phyloP scores from a whole-genome alignment of 106 monocot species.

The Allium fistulosum region DNA sequence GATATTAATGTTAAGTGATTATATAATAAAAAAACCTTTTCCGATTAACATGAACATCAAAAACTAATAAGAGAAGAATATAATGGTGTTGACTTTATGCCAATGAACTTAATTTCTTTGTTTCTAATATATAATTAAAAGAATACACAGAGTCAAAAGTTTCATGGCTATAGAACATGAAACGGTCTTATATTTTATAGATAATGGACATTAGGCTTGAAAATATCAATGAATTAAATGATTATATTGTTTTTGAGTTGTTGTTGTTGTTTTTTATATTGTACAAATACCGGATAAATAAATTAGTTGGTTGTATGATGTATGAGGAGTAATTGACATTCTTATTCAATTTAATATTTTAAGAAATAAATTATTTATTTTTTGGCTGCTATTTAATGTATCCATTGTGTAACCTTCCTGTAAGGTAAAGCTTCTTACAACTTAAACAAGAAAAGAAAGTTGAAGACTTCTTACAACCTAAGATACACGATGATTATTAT shows the following conservation, averaged over 20 bases:
- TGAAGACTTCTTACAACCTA: not conserved
- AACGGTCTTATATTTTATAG: not conserved
- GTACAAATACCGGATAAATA: not conserved
- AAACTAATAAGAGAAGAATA: no score
- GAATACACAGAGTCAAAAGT: no score
- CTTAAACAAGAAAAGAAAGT: not conserved
- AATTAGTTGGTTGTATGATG: not conserved
- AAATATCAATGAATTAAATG: slow-evolving; percentile 2
- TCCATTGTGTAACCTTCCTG: no score
- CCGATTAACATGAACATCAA: no score
- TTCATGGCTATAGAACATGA: not conserved
- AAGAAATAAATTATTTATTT: not conserved
- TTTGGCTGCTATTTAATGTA: no score
- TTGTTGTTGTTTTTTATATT: not conserved
- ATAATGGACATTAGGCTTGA: not conserved
- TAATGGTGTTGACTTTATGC: no score
- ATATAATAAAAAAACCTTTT: no score
- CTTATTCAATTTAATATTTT: not conserved
- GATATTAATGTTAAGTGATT: no score
- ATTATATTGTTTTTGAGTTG: not conserved
- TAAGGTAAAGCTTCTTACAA: not conserved
- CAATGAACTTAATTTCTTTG: no score
- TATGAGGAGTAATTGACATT: not conserved
- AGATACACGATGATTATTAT: not conserved
- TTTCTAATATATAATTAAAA: no score